phyloP scores from a whole-genome alignment of 2,329 filamentous ascomycete species.

The Calonectria hawksworthii region DNA sequence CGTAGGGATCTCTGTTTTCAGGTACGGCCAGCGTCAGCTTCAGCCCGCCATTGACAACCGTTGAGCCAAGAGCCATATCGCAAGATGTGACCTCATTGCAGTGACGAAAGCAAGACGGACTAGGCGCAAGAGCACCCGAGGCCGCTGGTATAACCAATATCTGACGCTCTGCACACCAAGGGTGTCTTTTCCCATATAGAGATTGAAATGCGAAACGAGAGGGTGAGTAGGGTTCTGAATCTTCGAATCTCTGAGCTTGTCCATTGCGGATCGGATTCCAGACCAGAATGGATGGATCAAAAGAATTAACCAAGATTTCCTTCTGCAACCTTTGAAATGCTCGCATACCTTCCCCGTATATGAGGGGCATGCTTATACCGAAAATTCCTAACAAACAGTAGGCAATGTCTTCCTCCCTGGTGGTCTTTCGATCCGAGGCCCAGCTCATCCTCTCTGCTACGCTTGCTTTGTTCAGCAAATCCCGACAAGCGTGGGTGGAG shows the following conservation, averaged over 20 bases:
- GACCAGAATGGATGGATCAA: neutral
- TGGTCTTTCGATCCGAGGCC: neutral
- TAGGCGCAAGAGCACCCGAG: neutral
- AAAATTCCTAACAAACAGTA: slow-evolving; percentile 2
- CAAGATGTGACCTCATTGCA: neutral
- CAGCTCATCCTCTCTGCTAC: slow-evolving; percentile 1
- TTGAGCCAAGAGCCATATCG: neutral
- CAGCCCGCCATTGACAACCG: neutral
- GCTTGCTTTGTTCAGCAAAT: neutral
- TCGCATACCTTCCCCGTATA: neutral
- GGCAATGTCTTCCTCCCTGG: neutral
- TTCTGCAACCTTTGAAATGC: neutral
- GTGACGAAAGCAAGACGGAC: neutral
- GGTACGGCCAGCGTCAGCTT: neutral
- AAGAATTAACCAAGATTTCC: neutral
- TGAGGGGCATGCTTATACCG: neutral
- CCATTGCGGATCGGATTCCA: neutral
- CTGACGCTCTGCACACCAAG: neutral
- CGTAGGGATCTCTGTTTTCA: neutral
- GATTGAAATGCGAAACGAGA: neutral
- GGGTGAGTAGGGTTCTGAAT: neutral
- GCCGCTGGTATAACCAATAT: neutral
- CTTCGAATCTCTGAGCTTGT: neutral
- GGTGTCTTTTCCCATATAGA: neutral
- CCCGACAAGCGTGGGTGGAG: neutral